Evolutionary conservation across 192 early-diverging fungal species (phyloP).

Genomic region (Haplosporangium gracile): DNA sequence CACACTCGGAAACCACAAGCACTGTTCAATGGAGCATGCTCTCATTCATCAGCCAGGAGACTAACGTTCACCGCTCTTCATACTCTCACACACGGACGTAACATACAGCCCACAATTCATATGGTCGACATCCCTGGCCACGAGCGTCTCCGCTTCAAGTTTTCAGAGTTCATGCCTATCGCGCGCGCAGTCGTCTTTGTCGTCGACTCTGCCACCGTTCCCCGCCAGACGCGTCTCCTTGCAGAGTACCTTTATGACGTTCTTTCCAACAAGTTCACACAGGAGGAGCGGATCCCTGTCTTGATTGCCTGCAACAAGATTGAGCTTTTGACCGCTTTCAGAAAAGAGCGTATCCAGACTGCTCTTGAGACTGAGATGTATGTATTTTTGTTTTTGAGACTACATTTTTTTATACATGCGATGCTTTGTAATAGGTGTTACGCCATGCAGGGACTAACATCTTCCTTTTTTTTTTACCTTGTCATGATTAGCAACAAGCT

Average conservation of each 20-base stretch:
- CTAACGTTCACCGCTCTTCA: too few species aligned
- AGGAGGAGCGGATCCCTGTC: constrained; percentile 70
- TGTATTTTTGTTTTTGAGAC: constrained; percentile 45
- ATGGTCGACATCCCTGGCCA: constrained; percentile 93
- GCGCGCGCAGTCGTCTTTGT: constrained; percentile 83
- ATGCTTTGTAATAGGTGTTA: background rate
- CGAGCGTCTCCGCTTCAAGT: constrained; percentile 82
- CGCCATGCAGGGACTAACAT: background rate
- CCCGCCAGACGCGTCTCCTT: constrained; percentile 64
- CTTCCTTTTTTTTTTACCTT: background rate
- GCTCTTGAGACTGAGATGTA: constrained; percentile 87
- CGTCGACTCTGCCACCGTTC: constrained; percentile 77
- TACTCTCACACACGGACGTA: background rate
- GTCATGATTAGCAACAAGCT: constrained; percentile 67
- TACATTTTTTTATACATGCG: constrained; percentile 15
- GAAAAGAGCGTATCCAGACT: constrained; percentile 72
- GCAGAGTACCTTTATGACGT: constrained; percentile 85
- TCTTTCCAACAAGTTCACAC: constrained; percentile 72
- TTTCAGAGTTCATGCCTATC: constrained; percentile 75
- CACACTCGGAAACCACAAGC: background rate
- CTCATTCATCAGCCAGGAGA: background rate
- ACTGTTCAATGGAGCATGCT: background rate
- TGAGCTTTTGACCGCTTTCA: constrained; percentile 79
- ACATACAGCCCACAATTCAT: constrained; percentile 58
- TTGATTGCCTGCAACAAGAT: constrained; percentile 89